Base-by-base conservation (phyloP, 768 basidiomycete genomes). In the Phylloporus scabripes region DNA sequence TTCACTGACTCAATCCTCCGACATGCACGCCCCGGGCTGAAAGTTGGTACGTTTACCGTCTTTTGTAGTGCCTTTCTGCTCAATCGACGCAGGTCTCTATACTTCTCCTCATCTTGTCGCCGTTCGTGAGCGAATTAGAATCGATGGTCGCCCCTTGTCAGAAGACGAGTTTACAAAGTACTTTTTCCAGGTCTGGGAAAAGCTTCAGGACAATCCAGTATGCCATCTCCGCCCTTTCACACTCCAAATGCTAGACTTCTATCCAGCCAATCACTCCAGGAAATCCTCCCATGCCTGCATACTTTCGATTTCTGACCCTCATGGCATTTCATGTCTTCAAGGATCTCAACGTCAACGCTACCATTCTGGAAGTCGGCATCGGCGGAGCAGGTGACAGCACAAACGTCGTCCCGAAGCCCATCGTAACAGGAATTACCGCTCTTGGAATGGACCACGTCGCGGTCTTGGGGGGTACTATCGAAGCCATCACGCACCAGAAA, bases 101-200 rank as follows among this genome's bases (percentile, higher is more conserved):
- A 97, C 93, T 6, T 97, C 95, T 3, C 96, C 96, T 0, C 96
- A 99, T 65, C 78, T 99, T 34, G 86, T 96, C 38, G 92, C 92
- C 17, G 96, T 97, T 20, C 81, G 96, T 21, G 96, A 99, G 70
- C 79, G 96, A 33, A 95, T 99, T 60, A 81, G 96, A 40, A 82
- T 99, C 60, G 92, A 96, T 64, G 94, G 95, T 4, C 73, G 72
- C 15, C 95, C 96, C 0, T 70, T 99, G 49, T 87, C 90, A 1
- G 95, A 98, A 62, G 83, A 86, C 14, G 69, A 82, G 29, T 99
- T 99, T 66, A 77, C 92, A 11, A 83, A 79, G 61, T 96, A 85
- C 65, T 98, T 98, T 70, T 99, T 92, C 59, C 87, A 97, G 59
- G 87, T 98, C 1, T 99, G 95, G 95, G 87, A 97, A 60, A 78